Evolutionary conservation across 805 yeast genomes (phyloP).

Genomic region (Teunomyces gatunensis): DNA sequence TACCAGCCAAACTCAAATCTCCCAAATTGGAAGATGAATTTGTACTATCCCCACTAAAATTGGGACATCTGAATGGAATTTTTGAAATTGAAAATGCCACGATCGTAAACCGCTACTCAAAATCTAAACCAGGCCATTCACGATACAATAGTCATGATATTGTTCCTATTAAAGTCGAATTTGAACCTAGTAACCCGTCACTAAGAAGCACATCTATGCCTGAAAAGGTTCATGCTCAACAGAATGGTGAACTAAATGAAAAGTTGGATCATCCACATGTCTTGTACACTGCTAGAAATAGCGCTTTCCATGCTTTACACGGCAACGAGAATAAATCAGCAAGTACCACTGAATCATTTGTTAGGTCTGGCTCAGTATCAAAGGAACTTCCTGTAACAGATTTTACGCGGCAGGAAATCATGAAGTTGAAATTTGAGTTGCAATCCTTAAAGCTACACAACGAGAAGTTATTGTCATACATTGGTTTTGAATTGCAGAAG

Average conservation of each 20-base stretch:
- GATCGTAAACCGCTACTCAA: conserved; percentile 24
- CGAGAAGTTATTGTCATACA: conserved; percentile 54
- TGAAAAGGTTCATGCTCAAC: conserved; percentile 16
- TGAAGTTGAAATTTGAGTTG: conserved; percentile 50
- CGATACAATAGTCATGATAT: conserved; percentile 43
- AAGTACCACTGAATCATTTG: conserved; percentile 25
- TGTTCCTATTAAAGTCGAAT: conserved; percentile 43
- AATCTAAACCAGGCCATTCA: conserved; percentile 32
- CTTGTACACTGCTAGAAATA: conserved; percentile 15
- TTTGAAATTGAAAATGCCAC: conserved; percentile 10
- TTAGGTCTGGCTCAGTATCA: conserved; percentile 28
- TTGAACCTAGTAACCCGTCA: conserved; percentile 24
- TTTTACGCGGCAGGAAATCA: conserved; percentile 45
- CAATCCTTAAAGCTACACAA: conserved; percentile 54
- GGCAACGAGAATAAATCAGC: conserved; percentile 19
- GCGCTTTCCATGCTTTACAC: conserved; percentile 27
- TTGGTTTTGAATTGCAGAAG: conserved; percentile 55
- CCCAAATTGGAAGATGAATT: conserved; percentile 29
- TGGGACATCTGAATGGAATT: conserved; percentile 24
- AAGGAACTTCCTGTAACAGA: conserved; percentile 22
- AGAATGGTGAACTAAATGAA: conserved; percentile 15
- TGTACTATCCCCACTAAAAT: conserved; percentile 41
- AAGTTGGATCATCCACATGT: not conserved
- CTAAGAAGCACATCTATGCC: conserved; percentile 29
- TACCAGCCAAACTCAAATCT: conserved; percentile 31